Conservation (phyloP, 768 basidiomycete species). For the Rhizopogon salebrosus region DNA sequence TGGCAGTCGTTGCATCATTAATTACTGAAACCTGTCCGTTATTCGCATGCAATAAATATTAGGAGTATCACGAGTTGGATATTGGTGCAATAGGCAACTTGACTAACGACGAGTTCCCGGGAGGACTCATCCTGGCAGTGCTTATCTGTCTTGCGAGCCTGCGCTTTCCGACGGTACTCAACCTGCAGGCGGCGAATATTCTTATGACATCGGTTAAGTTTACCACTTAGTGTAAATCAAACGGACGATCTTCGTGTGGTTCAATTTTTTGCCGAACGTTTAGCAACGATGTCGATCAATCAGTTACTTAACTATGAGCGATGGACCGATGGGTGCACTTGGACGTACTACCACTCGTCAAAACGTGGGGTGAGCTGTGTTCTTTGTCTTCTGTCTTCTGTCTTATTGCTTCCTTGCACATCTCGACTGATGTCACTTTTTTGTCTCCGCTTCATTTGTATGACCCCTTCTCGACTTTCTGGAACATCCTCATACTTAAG, state of each 20-base stretch:
- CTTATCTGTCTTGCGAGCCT: background rate
- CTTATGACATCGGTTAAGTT: background rate
- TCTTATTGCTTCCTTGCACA: slow-evolving; percentile 1
- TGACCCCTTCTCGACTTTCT: slow-evolving; percentile 5
- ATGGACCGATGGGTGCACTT: background rate
- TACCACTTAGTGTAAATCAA: background rate
- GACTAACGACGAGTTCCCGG: slow-evolving; percentile 4
- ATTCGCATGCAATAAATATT: background rate
- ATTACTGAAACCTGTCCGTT: background rate
- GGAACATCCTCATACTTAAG: slow-evolving; percentile 13
- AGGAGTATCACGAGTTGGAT: background rate
- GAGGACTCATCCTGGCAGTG: background rate
- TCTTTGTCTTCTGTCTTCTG: background rate
- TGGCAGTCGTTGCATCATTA: background rate
- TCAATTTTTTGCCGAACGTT: background rate
- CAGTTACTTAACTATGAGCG: background rate
- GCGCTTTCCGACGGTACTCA: no score
- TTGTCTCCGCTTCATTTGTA: slow-evolving; percentile 2
- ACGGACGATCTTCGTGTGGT: slow-evolving; percentile 5
- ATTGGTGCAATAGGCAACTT: slow-evolving; percentile 1
- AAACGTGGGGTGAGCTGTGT: background rate
- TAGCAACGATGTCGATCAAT: background rate
- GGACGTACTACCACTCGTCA: background rate
- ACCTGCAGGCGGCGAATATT: background rate
- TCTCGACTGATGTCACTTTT: background rate